A percentile compares a stretch with the other conserved stretches of the same genome.
Evolutionary conservation across 2,329 filamentous ascomycete genomes (phyloP).

Genomic region (Hypoxylon sp.): DNA sequence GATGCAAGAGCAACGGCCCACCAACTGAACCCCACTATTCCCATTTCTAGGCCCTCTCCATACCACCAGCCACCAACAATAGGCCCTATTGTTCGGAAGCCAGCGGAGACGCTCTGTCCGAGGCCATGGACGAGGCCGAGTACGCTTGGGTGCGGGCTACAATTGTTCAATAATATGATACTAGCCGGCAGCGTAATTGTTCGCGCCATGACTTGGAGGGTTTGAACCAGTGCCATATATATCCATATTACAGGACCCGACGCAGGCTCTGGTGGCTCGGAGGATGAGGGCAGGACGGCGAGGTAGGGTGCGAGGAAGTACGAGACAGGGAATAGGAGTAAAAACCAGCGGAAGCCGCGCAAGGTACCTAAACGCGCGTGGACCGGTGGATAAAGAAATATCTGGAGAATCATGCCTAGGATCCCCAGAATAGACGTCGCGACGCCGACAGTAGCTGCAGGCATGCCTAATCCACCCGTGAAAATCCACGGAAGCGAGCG

Average conservation of each 20-base stretch:
- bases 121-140: conserved; percentile 71
- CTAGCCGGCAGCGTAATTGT: conserved; percentile 76
- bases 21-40: conserved; percentile 64
- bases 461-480: conserved; percentile 76
- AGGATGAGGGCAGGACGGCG: conserved; percentile 70
- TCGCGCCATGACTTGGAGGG: conserved; percentile 78
- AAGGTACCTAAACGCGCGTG: conserved; percentile 76
- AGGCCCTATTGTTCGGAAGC: conserved; percentile 66
- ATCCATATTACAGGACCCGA: conserved; percentile 70
- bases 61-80: conserved; percentile 66
- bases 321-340: conserved; percentile 76
- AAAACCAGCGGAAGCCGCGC: conserved; percentile 74
- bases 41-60: conserved; percentile 61
- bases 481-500: conserved; percentile 67
- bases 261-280: conserved; percentile 60
- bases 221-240: conserved; percentile 72
- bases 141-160: conserved; percentile 70
- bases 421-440: conserved; percentile 79
- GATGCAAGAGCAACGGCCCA: conserved; percentile 66
- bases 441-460: conserved; percentile 75
- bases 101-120: conserved; percentile 65
- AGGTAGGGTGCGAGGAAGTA: conserved; percentile 79
- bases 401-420: conserved; percentile 77
- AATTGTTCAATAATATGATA: conserved; percentile 73
- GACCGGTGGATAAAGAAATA: conserved; percentile 76